Percentiles rank a stretch among this genome's conserved stretches.
Evolutionary conservation across 768 basidiomycete genomes (phyloP).

Genomic region (Phanerochaete sordida): DNA sequence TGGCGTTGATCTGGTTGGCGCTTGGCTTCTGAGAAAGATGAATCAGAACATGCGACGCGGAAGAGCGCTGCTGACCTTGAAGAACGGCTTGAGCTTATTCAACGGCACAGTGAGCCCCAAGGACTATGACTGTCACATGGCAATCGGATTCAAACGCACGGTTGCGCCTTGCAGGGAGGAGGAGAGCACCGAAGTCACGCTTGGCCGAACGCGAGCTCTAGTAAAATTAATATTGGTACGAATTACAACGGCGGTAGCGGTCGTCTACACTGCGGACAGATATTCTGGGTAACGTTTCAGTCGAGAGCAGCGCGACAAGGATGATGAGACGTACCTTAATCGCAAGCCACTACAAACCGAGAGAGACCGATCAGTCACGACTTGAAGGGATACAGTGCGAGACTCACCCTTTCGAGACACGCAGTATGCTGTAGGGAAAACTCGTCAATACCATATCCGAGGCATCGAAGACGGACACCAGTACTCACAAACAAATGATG

Average conservation of each 20-base stretch:
- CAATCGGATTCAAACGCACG: no score
- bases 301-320: no score
- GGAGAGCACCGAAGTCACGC: neutral
- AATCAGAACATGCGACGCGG: neutral
- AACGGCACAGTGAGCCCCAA: no score
- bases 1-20: neutral
- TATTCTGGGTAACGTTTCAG: conserved; percentile 51
- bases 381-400: neutral
- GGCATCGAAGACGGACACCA: neutral
- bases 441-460: neutral
- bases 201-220: neutral
- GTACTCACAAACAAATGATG: conserved; percentile 80
- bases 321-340: conserved; percentile 49
- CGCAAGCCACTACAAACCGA: conserved; percentile 80
- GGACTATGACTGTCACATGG: no score
- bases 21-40: neutral
- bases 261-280: conserved; percentile 88
- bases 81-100: no score
- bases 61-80: neutral
- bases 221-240: neutral
- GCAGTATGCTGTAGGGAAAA: conserved; percentile 65
- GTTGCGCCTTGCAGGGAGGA: neutral
- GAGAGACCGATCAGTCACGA: neutral
- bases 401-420: conserved; percentile 71
- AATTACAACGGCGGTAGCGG: conserved; percentile 73